phyloP scores from a whole-genome alignment of 2,329 filamentous ascomycete species.

The Sporothrix inflata region DNA sequence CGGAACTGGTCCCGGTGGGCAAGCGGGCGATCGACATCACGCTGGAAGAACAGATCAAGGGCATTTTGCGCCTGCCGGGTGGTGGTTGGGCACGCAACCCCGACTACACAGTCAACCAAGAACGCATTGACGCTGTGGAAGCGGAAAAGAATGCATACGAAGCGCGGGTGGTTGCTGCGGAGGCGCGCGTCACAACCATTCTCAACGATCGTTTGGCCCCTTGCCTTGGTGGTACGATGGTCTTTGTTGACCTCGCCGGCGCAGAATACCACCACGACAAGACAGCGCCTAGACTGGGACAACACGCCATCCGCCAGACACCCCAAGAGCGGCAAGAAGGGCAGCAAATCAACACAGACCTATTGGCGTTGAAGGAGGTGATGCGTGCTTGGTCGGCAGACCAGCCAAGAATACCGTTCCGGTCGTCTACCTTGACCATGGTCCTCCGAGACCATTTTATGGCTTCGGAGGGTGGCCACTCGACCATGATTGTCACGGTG shows the following conservation, averaged over 20 bases:
- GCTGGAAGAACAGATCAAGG: conserved; percentile 8
- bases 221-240: not conserved
- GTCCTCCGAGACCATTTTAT: conserved; percentile 5
- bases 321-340: conserved; percentile 15
- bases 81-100: not conserved
- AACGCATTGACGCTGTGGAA: not conserved
- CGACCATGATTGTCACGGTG: conserved; percentile 11
- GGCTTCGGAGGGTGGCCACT: not conserved
- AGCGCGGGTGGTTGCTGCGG: not conserved
- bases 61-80: not conserved
- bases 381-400: conserved; percentile 1
- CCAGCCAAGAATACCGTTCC: not conserved
- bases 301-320: not conserved
- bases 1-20: conserved; percentile 15
- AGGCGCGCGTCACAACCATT: not conserved
- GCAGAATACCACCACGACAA: not conserved
- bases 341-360: conserved; percentile 14
- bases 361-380: conserved; percentile 17
- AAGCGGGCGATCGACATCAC: conserved; percentile 11
- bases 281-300: not conserved
- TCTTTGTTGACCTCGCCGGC: conserved; percentile 2
- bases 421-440: not conserved
- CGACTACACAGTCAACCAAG: not conserved
- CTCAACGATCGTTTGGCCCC: not conserved
- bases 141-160: not conserved